Conservation (phyloP, 352 stramenopile genomes). For the Phytophthora crassamura region DNA sequence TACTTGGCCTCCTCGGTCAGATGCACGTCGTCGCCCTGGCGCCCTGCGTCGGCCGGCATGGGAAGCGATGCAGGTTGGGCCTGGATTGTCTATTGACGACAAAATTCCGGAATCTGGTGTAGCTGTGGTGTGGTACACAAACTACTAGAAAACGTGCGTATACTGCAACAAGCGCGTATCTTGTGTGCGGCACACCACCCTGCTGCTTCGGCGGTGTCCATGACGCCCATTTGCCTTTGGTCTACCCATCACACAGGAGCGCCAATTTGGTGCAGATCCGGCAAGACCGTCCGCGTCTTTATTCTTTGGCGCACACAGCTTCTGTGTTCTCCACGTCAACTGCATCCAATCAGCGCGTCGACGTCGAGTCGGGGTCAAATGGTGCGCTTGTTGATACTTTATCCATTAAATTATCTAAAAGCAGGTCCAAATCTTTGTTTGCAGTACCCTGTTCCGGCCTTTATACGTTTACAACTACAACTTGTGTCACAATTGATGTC, state of each 20-base stretch:
- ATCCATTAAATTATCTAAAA: neutral
- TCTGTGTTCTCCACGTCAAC: constrained; percentile 10
- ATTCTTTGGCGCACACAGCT: neutral
- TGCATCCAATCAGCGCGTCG: constrained; percentile 37
- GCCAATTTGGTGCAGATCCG: neutral
- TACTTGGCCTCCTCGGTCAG: constrained; percentile 29
- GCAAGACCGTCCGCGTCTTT: constrained; percentile 2
- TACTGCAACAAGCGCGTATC: too few species aligned
- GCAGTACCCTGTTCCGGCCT: too few species aligned
- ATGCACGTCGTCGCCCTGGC: constrained; percentile 19
- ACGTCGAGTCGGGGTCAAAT: constrained; percentile 1
- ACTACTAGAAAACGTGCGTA: too few species aligned
- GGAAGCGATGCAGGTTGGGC: too few species aligned
- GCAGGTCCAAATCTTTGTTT: neutral
- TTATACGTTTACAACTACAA: neutral
- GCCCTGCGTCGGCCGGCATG: constrained; percentile 14
- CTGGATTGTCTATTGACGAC: constrained; percentile 9
- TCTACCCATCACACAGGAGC: constrained; percentile 8
- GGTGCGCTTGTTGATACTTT: constrained; percentile 1
- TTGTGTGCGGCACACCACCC: too few species aligned
- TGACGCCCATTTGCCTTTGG: neutral
- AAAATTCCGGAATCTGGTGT: neutral
- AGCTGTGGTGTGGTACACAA: too few species aligned
- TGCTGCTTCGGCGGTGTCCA: too few species aligned
- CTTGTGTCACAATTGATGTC: constrained; percentile 4